Conservation (phyloP, 768 basidiomycete species). For the Leccinum ochraceum region DNA sequence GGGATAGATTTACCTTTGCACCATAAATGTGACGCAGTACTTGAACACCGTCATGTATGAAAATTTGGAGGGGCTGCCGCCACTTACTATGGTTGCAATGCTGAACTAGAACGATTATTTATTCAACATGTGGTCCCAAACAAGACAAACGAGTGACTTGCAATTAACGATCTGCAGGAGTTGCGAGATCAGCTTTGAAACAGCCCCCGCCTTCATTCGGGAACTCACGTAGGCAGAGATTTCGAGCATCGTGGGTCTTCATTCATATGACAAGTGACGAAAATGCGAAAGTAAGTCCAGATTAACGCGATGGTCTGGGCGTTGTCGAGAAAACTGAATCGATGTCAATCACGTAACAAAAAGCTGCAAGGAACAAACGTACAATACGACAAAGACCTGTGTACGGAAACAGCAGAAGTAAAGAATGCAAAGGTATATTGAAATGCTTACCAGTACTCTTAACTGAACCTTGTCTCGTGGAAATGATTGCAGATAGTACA, state of each 20-base stretch:
- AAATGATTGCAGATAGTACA: slow-evolving; percentile 17
- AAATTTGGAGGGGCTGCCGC: background rate
- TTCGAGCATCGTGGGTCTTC: background rate
- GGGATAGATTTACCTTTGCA: slow-evolving; percentile 17
- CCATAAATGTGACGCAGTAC: slow-evolving; percentile 21
- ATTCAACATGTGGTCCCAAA: background rate
- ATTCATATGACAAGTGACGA: slow-evolving; percentile 14
- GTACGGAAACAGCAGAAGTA: background rate
- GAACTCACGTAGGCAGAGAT: slow-evolving; percentile 12
- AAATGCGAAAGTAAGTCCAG: background rate
- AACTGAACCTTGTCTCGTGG: slow-evolving; percentile 14
- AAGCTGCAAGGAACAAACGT: background rate
- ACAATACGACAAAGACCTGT: slow-evolving; percentile 17
- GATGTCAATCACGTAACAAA: background rate
- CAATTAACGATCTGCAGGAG: slow-evolving; percentile 2
- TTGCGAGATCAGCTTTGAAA: background rate
- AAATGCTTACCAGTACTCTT: slow-evolving; percentile 16
- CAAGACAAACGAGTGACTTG: background rate
- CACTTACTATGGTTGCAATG: slow-evolving; percentile 6
- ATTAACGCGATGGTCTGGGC: background rate
- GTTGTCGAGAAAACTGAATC: slow-evolving; percentile 10
- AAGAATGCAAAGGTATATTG: background rate
- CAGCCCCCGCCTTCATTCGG: background rate
- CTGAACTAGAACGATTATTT: background rate
- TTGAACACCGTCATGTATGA: slow-evolving; percentile 6